These are phyloP conservation scores for Arachnomyces sp. DNA, from an alignment of 2,329 filamentous ascomycete species.

Conservation along the genomic window DNA sequence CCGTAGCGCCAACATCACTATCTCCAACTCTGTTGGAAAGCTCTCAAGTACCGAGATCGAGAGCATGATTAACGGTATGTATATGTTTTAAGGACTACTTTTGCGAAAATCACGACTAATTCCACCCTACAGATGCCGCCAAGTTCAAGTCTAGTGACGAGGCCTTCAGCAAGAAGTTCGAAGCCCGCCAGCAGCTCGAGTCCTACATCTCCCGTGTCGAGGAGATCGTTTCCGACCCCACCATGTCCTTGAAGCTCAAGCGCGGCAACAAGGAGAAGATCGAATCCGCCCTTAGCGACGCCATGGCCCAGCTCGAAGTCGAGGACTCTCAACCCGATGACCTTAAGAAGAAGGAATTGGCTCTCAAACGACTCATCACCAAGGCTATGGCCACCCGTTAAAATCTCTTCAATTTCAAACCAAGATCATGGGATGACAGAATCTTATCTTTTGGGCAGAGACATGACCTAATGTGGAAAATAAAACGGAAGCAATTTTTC, in stretches of 20 bases:
- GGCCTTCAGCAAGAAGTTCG: constrained; percentile 98
- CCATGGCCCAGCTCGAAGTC: constrained; percentile 95
- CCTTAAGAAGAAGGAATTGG: constrained; percentile 99
- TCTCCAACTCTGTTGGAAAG: constrained; percentile 99
- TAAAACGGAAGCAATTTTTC: no score
- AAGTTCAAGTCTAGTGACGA: constrained; percentile 98
- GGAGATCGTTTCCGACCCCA: constrained; percentile 96
- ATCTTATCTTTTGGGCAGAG: no score
- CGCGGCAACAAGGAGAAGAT: constrained; percentile 99
- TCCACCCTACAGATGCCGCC: constrained; percentile 62
- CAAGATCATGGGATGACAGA: no score
- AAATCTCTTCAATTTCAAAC: constrained; percentile 21
- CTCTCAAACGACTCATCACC: constrained; percentile 94
- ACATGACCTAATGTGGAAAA: no score
- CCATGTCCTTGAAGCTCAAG: constrained; percentile 94
- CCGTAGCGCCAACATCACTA: constrained; percentile 98
- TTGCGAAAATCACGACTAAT: constrained; percentile 7
- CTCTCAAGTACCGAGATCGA: constrained; percentile 91
- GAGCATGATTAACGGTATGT: constrained; percentile 82
- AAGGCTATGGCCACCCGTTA: constrained; percentile 96
- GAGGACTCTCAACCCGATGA: constrained; percentile 88
- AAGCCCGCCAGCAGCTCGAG: constrained; percentile 98
- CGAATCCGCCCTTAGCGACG: constrained; percentile 90
- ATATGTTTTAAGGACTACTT: no score
- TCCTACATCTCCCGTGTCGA: constrained; percentile 97